Base-by-base conservation (phyloP, 306 rosid species). In the Castanea crenata region DNA sequence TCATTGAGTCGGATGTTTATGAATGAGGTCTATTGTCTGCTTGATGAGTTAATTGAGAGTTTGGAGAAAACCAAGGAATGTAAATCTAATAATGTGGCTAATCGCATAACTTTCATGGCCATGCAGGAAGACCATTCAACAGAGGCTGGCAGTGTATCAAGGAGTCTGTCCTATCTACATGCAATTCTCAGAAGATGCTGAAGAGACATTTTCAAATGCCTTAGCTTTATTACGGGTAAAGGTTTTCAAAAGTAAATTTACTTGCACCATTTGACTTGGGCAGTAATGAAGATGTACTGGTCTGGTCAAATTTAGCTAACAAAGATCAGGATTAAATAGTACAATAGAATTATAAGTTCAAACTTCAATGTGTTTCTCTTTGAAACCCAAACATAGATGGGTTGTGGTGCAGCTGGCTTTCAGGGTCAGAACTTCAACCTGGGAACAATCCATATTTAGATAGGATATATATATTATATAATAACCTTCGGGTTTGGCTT, bases 131-230 rank as follows among this genome's bases (percentile, higher is more conserved):
- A 86, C 93, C 79, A 91, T 90, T 74, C 98, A 87, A 55, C 98
- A 89, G 75, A 87, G 96, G 69, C 70, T 95, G 86, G 94, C 99
- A 81, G 80, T 89, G 78, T 95, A 95, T 85, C 97, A 95, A 89
- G 99, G 99, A 73, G 97, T 91, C 23, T 91, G 97, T 72, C 98
- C 99, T 18, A 77, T 93, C 76, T 83, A 86, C 92, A 90, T 91
- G 97, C 89, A 91, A 46, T 95, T 95, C 80, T 85, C 89, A 3
- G 94, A 91, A 5, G 98, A 95, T 80, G 79, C 98, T 49, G 98
- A 93, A 78, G 88, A 84, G 74, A 93, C 92, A 65, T 93, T 93
- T 70, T 70, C 69, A 25, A 77, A 84, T 73, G 98, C 98, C 71
- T 86, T 93, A 78, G 62, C 83, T 75, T 76, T 89, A 69, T 82